Base-by-base conservation (phyloP, 305 asterid species). In the Nicotiana rustica region DNA sequence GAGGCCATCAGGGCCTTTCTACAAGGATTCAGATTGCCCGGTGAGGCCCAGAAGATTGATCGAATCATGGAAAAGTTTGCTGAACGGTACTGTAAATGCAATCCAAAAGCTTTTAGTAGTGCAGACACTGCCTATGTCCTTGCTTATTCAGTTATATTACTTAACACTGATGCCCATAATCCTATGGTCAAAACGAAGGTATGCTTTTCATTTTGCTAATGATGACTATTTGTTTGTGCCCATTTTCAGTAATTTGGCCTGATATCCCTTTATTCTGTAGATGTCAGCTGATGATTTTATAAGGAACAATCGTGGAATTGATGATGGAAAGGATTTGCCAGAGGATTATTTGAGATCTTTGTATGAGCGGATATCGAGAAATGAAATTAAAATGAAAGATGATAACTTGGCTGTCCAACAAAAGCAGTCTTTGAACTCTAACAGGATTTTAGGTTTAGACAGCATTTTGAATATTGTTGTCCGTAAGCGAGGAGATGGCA, bases 121-220 rank as follows among this genome's bases (percentile, higher is more conserved):
- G 99, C 99, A 21, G 99, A 97, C 84, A 97, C 99, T 38, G 99
- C 99, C 86, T 97, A 97, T 87, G 97, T 97, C 85, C 99, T 97
- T 83, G 99, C 99, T 61, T 97, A 95, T 90, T 95, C 99, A 17
- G 99, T 97, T 86, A 97, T 97, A 86, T 2, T 97, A 94, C 96
- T 97, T 85, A 97, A 97, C 83, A 97, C 99, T 5, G 99, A 97
- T 92, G 94, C 99, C 73, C 99, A 97, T 83, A 97, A 97, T 84
- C 97, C 99, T 80, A 97, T 91, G 97, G 97, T 97, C 81, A 97
- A 95, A 91, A 93, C 90, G 90, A 97, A 97, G 99, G 99, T 96
- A 90, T 81, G 55, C 38, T 82, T 83, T 81, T 76, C 66, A 41
- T 36, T 82, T 81, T 82, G 57, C 60, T 15, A 62, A 78, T 55